Evolutionary conservation across 2,329 filamentous ascomycete species (phyloP).

Genomic region (Claviceps spartinae): DNA sequence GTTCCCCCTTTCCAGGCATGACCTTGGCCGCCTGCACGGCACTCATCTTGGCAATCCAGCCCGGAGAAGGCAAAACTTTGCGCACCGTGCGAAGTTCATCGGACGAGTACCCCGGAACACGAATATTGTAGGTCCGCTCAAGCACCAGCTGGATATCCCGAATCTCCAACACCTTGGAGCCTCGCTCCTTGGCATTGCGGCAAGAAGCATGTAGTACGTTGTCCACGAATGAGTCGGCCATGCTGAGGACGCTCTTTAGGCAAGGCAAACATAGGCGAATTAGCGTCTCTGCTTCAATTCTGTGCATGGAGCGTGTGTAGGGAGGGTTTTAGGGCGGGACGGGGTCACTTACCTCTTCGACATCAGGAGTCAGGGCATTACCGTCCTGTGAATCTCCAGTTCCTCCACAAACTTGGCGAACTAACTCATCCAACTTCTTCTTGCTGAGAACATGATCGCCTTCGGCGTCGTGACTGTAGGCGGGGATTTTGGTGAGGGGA

Average conservation of each 20-base stretch:
- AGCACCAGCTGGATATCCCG: slow-evolving; percentile 73
- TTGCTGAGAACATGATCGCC: slow-evolving; percentile 91
- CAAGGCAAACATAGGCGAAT: not conserved
- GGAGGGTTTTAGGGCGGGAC: too few relatives aligned
- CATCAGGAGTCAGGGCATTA: slow-evolving; percentile 74
- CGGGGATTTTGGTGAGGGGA: slow-evolving; percentile 65
- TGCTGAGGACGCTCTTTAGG: slow-evolving; percentile 68
- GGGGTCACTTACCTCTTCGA: slow-evolving; percentile 65
- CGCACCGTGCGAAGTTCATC: slow-evolving; percentile 90
- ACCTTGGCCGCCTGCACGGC: slow-evolving; percentile 91
- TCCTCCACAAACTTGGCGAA: slow-evolving; percentile 82
- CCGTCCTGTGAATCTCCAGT: slow-evolving; percentile 58
- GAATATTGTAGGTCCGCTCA: slow-evolving; percentile 77
- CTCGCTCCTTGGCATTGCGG: slow-evolving; percentile 82
- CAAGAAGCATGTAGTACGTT: slow-evolving; percentile 78
- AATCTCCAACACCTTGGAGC: slow-evolving; percentile 80
- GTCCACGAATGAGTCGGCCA: slow-evolving; percentile 92
- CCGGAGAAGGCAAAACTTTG: slow-evolving; percentile 76
- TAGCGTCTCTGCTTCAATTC: slow-evolving; percentile 7
- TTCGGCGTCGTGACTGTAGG: slow-evolving; percentile 79
- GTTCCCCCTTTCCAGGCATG: slow-evolving; percentile 46
- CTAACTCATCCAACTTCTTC: slow-evolving; percentile 91
- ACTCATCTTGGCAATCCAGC: slow-evolving; percentile 95
- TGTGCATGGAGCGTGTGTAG: not conserved
- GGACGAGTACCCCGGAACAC: slow-evolving; percentile 84